Base-by-base conservation (phyloP, 2,329 filamentous ascomycete genomes). In the Cordyceps fumosorosea region DNA sequence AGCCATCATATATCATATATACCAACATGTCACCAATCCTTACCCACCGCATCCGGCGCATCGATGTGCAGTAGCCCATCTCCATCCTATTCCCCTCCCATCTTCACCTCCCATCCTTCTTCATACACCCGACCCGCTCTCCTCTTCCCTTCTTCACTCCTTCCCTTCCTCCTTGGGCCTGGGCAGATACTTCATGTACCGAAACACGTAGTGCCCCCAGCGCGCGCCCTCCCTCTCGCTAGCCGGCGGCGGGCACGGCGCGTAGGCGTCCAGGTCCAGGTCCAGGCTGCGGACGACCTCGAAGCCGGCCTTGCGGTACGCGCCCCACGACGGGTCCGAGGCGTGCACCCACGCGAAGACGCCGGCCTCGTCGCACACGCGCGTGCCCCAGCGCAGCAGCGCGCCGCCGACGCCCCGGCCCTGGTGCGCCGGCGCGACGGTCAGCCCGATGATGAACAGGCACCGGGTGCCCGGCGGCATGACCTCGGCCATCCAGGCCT, bases 321-420 rank as follows among this genome's bases (percentile, higher is more conserved):
- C 65, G n/a, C 32, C 57, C 66, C 67, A 71, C 1, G 66, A 71
- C 6, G 65, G 66, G 62, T 73, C 71, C 7, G 72, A 75, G 18
- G 73, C 71, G 62, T 74, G 72, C 53, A 73, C 73, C 73, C 73
- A 75, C 40, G 68, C 69, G 48, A 74, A 71, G 10, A 68, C 69
- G 3, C 66, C 64, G 34, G 67, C 58, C 6, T 66, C 57, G 52
- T 75, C 72, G 55, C 71, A 71, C 6, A 69, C 65, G 14, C 65
- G 55, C 5, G 69, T 72, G 24, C 73, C 74, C 69, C 70, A 73
- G 32, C 65, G 64, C 24, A 76, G 61, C 44, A 76, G 68, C 34
- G 68, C 69, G 0, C 67, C 67, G 3, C 73, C 75, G 14, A 75
- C 65, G 5, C 74, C 74, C 3, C 63, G 68, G 3, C 68, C 65